phyloP scores from a whole-genome alignment of 805 yeast species.

The Kodamaea leandrae region DNA sequence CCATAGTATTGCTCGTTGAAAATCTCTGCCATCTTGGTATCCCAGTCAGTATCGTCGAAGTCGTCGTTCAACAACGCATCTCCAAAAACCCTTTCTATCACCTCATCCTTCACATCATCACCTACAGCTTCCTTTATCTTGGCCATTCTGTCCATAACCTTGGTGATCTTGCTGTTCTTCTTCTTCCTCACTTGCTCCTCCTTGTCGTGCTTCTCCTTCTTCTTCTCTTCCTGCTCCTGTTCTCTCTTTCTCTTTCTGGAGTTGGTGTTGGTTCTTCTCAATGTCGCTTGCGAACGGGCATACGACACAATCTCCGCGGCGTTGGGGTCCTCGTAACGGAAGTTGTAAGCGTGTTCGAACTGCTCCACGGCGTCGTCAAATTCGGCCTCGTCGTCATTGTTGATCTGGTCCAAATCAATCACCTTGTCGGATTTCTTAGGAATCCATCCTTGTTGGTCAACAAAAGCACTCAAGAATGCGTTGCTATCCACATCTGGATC shows the following conservation, averaged over 20 bases:
- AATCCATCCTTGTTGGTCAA: conserved; percentile 84
- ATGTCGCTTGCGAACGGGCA: conserved; percentile 91
- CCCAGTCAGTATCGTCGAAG: conserved; percentile 91
- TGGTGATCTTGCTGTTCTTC: conserved; percentile 72
- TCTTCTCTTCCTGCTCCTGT: conserved; percentile 54
- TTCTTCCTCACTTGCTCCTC: conserved; percentile 65
- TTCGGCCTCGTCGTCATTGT: conserved; percentile 68
- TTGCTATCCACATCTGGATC: conserved; percentile 56
- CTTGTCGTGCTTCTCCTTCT: conserved; percentile 50
- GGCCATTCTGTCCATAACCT: conserved; percentile 67
- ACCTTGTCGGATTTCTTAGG: conserved; percentile 65
- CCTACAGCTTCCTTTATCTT: conserved; percentile 70
- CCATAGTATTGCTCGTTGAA: conserved; percentile 83
- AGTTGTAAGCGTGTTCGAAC: conserved; percentile 90
- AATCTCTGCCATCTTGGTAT: conserved; percentile 73
- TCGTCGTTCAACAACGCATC: conserved; percentile 80
- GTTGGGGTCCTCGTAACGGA: conserved; percentile 89
- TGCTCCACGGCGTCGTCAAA: conserved; percentile 90
- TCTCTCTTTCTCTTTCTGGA: conserved; percentile 83
- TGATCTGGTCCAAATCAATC: conserved; percentile 48
- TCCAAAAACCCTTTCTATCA: conserved; percentile 64
- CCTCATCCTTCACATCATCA: conserved; percentile 55
- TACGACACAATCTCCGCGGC: conserved; percentile 89
- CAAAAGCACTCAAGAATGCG: conserved; percentile 69
- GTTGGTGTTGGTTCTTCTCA: conserved; percentile 69